phyloP scores from a whole-genome alignment of 179 eudicot species.

The Sideroxylon spinosum region DNA sequence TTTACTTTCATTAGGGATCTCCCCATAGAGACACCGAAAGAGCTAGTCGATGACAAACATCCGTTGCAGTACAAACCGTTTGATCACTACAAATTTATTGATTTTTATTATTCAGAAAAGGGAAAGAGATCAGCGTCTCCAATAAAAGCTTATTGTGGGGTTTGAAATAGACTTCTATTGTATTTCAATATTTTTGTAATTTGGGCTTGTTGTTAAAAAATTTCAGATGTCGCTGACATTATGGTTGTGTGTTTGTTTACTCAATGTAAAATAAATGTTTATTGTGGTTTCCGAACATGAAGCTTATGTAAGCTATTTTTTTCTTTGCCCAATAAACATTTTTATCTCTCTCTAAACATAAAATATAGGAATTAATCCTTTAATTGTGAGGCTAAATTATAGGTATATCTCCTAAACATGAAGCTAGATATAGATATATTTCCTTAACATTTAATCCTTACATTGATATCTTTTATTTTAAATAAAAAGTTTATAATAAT shows the following conservation, averaged over 20 bases:
- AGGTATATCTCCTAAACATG: too few relatives aligned
- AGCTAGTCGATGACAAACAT: slow-evolving; percentile 29
- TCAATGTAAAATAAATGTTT: neutral
- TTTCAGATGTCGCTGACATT: too few relatives aligned
- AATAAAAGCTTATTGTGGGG: slow-evolving; percentile 34
- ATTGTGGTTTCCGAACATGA: neutral
- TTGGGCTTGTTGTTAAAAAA: neutral
- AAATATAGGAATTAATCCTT: too few relatives aligned
- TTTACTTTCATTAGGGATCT: slow-evolving; percentile 36
- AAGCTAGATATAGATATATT: neutral
- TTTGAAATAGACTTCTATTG: slow-evolving; percentile 13
- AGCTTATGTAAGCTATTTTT: neutral
- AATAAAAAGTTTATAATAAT: too few relatives aligned
- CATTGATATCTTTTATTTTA: too few relatives aligned
- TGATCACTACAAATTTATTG: slow-evolving; percentile 31
- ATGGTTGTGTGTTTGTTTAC: neutral
- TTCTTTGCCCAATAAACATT: too few relatives aligned
- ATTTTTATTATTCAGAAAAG: slow-evolving; percentile 26
- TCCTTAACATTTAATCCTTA: neutral
- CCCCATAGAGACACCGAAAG: slow-evolving; percentile 22
- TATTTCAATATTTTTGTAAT: neutral
- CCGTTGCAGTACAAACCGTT: slow-evolving; percentile 30
- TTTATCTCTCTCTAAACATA: too few relatives aligned
- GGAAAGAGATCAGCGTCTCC: slow-evolving; percentile 33
- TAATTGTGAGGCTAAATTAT: too few relatives aligned